phyloP scores from a whole-genome alignment of 2,329 filamentous ascomycete genomes.

The Hymenoscyphus fraxineus region DNA sequence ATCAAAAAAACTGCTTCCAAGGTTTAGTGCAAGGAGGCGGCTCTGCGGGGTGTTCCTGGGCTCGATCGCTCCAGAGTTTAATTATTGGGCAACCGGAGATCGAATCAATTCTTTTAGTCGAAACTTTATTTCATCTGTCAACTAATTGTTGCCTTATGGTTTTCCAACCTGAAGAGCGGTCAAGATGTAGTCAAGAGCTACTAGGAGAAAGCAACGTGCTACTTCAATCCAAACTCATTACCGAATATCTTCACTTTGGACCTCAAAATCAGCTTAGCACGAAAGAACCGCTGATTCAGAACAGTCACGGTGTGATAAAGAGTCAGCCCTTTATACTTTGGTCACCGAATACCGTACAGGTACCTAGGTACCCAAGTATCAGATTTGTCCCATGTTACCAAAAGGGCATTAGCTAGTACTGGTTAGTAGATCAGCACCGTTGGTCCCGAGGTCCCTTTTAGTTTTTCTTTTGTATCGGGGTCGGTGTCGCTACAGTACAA shows the following conservation, averaged over 20 bases:
- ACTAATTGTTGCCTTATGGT: neutral
- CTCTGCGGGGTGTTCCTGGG: conserved; percentile 1
- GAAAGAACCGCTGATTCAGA: too few species aligned
- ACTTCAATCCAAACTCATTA: too few species aligned
- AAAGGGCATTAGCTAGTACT: neutral
- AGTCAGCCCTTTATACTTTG: neutral
- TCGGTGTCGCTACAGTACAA: neutral
- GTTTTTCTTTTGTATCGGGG: neutral
- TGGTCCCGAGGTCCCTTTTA: neutral
- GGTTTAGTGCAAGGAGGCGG: neutral
- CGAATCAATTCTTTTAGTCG: neutral
- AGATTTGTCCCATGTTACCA: too few species aligned
- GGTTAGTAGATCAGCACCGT: neutral
- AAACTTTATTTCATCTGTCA: neutral
- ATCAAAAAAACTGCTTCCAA: neutral
- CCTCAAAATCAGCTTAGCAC: too few species aligned
- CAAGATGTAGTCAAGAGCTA: neutral
- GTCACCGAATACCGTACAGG: neutral
- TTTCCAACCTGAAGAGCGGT: neutral
- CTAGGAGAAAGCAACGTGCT: neutral
- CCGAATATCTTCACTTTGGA: too few species aligned
- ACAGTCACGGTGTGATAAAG: neutral
- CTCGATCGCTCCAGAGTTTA: neutral
- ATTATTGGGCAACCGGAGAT: neutral
- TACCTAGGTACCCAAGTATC: neutral